Conservation (phyloP, 1,139 yeast species). For the Lodderomyces jiufengensis region DNA sequence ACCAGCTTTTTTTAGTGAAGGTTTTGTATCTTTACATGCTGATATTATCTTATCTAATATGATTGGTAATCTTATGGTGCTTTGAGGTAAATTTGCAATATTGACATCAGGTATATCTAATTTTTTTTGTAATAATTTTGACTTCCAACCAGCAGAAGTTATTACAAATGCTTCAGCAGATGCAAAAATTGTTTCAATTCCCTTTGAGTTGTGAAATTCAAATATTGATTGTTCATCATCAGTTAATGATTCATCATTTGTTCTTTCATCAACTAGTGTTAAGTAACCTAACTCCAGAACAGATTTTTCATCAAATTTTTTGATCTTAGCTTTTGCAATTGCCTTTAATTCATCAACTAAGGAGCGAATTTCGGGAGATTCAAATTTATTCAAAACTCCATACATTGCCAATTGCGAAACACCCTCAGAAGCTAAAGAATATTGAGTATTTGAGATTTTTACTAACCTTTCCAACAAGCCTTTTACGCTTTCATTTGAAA, state of each 20-base stretch:
- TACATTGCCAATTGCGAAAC: conserved; percentile 56
- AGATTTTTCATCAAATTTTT: conserved; percentile 60
- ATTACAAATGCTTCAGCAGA: conserved; percentile 83
- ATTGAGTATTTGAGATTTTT: conserved; percentile 9
- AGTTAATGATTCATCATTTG: conserved; percentile 8
- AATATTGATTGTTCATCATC: conserved; percentile 33
- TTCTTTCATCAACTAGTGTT: conserved; percentile 27
- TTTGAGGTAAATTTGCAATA: conserved; percentile 17
- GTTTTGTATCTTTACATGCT: conserved; percentile 64
- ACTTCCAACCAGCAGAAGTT: conserved; percentile 73
- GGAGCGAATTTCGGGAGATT: conserved; percentile 2
- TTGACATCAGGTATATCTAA: conserved; percentile 46
- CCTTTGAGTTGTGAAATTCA: conserved; percentile 63
- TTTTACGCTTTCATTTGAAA: conserved; percentile 26
- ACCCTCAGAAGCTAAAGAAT: conserved; percentile 39
- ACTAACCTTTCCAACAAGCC: conserved; percentile 18
- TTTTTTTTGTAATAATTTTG: conserved; percentile 49
- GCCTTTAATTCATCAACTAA: conserved; percentile 23
- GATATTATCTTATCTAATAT: conserved; percentile 48
- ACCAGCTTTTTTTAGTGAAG: conserved; percentile 67
- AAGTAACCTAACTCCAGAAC: conserved; percentile 54
- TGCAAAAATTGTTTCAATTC: conserved; percentile 69
- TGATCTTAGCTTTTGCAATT: conserved; percentile 32
- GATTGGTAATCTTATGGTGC: conserved; percentile 23
- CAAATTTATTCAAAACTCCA: conserved; percentile 42